These are phyloP conservation scores for Camelina laxa DNA, from an alignment of 345 rosid genomes.

Conservation along the genomic window DNA sequence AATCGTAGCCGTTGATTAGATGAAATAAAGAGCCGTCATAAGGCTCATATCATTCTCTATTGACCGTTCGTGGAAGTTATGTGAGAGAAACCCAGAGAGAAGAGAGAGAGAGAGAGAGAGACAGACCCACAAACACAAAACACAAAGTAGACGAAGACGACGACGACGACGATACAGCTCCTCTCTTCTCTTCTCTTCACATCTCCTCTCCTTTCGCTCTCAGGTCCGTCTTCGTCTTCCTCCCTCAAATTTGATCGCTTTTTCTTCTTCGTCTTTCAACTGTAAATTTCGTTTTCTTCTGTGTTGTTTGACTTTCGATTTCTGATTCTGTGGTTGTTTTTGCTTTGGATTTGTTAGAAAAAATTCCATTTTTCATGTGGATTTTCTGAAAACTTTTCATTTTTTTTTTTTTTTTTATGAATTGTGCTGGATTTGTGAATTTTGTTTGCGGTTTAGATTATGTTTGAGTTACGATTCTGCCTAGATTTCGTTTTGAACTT, in stretches of 20 bases:
- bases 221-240: conserved; percentile 40
- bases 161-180: conserved; percentile 19
- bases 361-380: background rate
- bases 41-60: conserved; percentile 33
- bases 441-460: conserved; percentile 6
- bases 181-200: conserved; percentile 15
- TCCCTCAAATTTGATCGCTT: conserved; percentile 33
- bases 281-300: conserved; percentile 15
- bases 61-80: conserved; percentile 52
- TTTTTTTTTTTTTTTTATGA: background rate
- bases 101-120: conserved; percentile 33
- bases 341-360: conserved; percentile 12
- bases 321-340: conserved; percentile 8
- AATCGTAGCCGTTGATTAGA: conserved; percentile 43
- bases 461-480: conserved; percentile 9
- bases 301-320: conserved; percentile 35
- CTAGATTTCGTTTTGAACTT: background rate
- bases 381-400: background rate
- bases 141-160: background rate
- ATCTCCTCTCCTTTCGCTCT: conserved; percentile 15
- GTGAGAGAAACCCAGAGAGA: conserved; percentile 46
- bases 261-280: background rate
- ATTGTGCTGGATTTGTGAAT: conserved; percentile 22
- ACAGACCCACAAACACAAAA: conserved; percentile 35
- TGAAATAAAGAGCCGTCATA: conserved; percentile 42